A percentile compares a stretch with the other conserved stretches of the same genome.
phyloP scores from a whole-genome alignment of 768 basidiomycete genomes.

The Termitomyces sp. region DNA sequence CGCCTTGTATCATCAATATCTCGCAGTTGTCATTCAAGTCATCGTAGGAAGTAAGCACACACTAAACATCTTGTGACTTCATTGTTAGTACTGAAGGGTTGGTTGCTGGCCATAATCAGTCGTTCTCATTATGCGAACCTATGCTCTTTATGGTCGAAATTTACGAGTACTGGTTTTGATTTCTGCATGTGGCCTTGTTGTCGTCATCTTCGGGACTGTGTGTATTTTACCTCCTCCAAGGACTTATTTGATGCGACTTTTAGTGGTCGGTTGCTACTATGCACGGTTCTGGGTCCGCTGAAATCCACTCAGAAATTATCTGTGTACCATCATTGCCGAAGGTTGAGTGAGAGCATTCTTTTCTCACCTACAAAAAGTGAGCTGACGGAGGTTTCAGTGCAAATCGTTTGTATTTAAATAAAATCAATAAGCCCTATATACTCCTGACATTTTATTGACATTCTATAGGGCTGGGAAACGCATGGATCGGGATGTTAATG shows the following conservation, averaged over 20 bases:
- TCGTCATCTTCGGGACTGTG: slow-evolving; percentile 23
- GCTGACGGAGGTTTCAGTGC: slow-evolving; percentile 7
- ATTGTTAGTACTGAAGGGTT: not conserved
- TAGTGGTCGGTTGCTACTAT: slow-evolving; percentile 21
- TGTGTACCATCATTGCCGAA: slow-evolving; percentile 20
- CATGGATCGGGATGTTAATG: slow-evolving; percentile 35
- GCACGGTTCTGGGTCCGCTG: not conserved
- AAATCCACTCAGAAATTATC: slow-evolving; percentile 3
- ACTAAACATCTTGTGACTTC: not conserved
- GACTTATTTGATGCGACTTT: not conserved
- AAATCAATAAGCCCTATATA: not conserved
- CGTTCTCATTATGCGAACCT: slow-evolving; percentile 34
- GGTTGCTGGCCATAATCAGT: slow-evolving; percentile 19
- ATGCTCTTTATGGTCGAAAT: slow-evolving; percentile 35
- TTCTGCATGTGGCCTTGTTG: slow-evolving; percentile 20
- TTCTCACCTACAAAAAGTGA: not conserved
- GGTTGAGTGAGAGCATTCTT: slow-evolving; percentile 14
- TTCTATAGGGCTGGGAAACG: slow-evolving; percentile 26
- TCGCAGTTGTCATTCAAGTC: slow-evolving; percentile 29
- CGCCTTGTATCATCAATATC: slow-evolving; percentile 23
- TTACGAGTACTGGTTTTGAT: slow-evolving; percentile 23
- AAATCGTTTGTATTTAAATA: slow-evolving; percentile 11
- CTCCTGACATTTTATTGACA: not conserved
- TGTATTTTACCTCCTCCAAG: not conserved
- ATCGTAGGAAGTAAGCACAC: slow-evolving; percentile 27